Evolutionary conservation across 805 yeast genomes (phyloP).

Genomic region (Starmerella floricola): DNA sequence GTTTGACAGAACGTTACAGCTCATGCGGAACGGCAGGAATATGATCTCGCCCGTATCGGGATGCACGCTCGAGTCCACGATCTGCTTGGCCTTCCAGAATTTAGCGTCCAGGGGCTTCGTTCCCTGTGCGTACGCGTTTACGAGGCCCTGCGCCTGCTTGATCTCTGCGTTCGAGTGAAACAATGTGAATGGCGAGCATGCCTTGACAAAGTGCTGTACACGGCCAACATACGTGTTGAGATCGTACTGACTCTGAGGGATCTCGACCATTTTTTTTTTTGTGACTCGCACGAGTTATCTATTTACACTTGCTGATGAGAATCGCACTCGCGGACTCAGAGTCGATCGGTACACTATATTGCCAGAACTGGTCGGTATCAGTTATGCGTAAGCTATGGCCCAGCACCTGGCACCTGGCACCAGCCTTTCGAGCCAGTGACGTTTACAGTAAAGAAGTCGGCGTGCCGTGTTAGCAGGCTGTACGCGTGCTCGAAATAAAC

Average conservation of each 20-base stretch:
- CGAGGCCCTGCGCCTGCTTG: conserved; percentile 46
- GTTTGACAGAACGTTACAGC: conserved; percentile 85
- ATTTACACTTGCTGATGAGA: too few relatives aligned
- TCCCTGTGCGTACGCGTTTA: conserved; percentile 67
- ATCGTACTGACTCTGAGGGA: conserved; percentile 43
- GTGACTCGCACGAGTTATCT: too few relatives aligned
- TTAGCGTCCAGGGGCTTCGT: conserved; percentile 58
- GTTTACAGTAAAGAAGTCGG: too few relatives aligned
- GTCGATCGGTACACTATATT: too few relatives aligned
- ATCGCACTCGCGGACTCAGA: too few relatives aligned
- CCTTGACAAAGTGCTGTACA: conserved; percentile 84
- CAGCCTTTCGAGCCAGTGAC: too few relatives aligned
- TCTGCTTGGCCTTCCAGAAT: conserved; percentile 77
- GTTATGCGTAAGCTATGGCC: too few relatives aligned
- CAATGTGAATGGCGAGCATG: conserved; percentile 82
- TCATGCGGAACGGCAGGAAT: conserved; percentile 89
- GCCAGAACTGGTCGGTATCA: too few relatives aligned
- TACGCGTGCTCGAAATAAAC: too few relatives aligned
- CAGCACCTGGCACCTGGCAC: too few relatives aligned
- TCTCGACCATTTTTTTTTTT: conserved; percentile 1
- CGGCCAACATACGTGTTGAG: conserved; percentile 81
- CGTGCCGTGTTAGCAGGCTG: too few relatives aligned
- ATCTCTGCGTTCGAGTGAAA: conserved; percentile 57
- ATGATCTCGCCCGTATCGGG: conserved; percentile 96
- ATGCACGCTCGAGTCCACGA: conserved; percentile 83